Evolutionary conservation across 805 yeast species (phyloP).

Genomic region (Monosporozyma servazzii): DNA sequence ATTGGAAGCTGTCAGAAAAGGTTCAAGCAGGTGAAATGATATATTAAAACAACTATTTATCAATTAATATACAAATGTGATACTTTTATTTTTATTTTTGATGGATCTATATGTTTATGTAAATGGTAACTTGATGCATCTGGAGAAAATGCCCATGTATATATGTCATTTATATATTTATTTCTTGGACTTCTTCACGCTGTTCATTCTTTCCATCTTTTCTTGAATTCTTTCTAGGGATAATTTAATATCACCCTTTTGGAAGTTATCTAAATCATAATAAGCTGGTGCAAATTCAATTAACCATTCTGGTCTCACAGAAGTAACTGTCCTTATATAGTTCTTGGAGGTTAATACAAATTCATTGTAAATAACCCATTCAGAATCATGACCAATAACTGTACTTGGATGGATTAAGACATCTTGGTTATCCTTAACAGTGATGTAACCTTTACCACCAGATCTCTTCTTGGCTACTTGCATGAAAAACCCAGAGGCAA

Average conservation of each 20-base stretch:
- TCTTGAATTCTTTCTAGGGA: conserved; percentile 54
- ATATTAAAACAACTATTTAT: neutral
- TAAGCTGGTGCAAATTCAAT: conserved; percentile 66
- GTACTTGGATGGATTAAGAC: conserved; percentile 92
- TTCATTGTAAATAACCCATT: conserved; percentile 93
- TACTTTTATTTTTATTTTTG: neutral
- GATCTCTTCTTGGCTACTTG: conserved; percentile 90
- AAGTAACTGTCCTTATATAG: conserved; percentile 88
- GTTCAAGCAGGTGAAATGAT: too few relatives aligned
- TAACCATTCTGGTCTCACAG: conserved; percentile 87
- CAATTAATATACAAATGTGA: neutral
- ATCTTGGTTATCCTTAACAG: conserved; percentile 93
- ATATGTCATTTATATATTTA: neutral
- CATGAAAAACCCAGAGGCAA: conserved; percentile 93
- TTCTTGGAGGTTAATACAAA: conserved; percentile 89
- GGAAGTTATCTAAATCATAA: conserved; percentile 54
- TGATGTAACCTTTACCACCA: conserved; percentile 74
- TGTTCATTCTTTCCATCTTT: conserved; percentile 38
- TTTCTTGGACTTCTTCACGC: conserved; percentile 23
- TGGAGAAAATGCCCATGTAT: neutral
- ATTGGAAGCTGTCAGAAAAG: too few relatives aligned
- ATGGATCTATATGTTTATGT: neutral
- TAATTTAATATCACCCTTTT: conserved; percentile 62
- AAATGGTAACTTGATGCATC: neutral
- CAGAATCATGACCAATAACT: conserved; percentile 77